phyloP scores from a whole-genome alignment of 805 yeast genomes.

The Naumovozyma castellii region DNA sequence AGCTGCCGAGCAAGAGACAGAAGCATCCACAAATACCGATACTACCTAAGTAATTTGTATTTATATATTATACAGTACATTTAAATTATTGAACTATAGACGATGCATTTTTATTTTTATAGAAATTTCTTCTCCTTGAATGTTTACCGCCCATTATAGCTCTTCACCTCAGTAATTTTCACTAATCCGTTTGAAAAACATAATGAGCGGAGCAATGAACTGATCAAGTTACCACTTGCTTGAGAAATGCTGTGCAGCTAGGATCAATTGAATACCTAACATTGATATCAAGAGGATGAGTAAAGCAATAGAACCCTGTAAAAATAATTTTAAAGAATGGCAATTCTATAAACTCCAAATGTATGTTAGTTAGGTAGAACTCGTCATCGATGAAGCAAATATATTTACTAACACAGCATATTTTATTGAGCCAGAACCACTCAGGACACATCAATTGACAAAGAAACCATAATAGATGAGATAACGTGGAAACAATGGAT shows the following conservation, averaged over 20 bases:
- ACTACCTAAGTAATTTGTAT: background rate
- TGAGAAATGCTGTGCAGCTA: too few relatives aligned
- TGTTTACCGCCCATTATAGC: too few relatives aligned
- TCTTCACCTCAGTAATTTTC: too few relatives aligned
- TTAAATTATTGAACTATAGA: too few relatives aligned
- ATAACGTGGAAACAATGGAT: constrained; percentile 35
- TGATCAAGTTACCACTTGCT: too few relatives aligned
- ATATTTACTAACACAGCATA: background rate
- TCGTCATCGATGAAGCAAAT: background rate
- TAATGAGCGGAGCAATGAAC: too few relatives aligned
- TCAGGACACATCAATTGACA: constrained; percentile 13
- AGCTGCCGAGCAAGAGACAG: background rate
- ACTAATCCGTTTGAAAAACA: too few relatives aligned
- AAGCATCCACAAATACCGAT: background rate
- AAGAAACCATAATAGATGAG: constrained; percentile 21
- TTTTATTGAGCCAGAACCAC: constrained; percentile 13
- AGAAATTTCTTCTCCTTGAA: too few relatives aligned
- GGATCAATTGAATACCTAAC: too few relatives aligned
- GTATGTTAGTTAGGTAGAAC: constrained; percentile 13
- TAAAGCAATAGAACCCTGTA: constrained; percentile 1
- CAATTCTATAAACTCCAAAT: constrained; percentile 15
- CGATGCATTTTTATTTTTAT: too few relatives aligned
- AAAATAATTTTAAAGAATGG: constrained; percentile 15
- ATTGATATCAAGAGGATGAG: too few relatives aligned
- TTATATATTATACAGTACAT: too few relatives aligned